Evolutionary conservation across 352 stramenopile species (phyloP), one percentile per base, ranked within the genome.

Genomic region (Pilasporangium apinafurcum): DNA sequence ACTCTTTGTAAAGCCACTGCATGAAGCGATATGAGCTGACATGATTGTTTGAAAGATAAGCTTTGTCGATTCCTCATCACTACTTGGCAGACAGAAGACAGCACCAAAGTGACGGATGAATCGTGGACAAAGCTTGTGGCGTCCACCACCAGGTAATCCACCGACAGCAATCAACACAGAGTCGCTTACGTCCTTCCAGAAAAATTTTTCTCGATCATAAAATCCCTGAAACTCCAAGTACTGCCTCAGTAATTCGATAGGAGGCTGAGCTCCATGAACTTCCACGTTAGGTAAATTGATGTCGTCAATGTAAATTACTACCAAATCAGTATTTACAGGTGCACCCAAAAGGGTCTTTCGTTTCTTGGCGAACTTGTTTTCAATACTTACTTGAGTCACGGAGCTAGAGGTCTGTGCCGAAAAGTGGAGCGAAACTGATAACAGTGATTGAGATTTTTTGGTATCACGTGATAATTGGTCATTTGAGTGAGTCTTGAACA

Each of bases 351-450:
- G 47, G 2, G 87, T 97, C 53, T 96, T 96, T 12, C 90, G 63
- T 54, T 98, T 98, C 57, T 94, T 94, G 21, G 80, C 54, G 24
- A 97, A 63, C 45, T 95, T 97, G 41, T 65, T 85, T 52, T 97
- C 89, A 8, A 97, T 85, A 21, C 70, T 86, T n/a, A 81, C 20
- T 46, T 96, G 82, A 0, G 73, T 91, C 24, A 91, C 58, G 8
- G 69, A 50, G 17, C 80, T 95, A 0, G 68, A 76, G 2, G 88
- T 96, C 43, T 95, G 86, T 0, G 88, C 88, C 2, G 84, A 96
- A 42, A 96, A 86, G 35, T 95, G 87, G 4, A 97, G 61, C 5
- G 51, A 31, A 1, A 90, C 59, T 13, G 73, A 59, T 10, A 86
- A 22, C 1, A 85, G 29, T 10, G 17, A 9, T 33, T 33, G 24